Evolutionary conservation across 768 basidiomycete genomes (phyloP).

Genomic region (Pisolithus microcarpus): DNA sequence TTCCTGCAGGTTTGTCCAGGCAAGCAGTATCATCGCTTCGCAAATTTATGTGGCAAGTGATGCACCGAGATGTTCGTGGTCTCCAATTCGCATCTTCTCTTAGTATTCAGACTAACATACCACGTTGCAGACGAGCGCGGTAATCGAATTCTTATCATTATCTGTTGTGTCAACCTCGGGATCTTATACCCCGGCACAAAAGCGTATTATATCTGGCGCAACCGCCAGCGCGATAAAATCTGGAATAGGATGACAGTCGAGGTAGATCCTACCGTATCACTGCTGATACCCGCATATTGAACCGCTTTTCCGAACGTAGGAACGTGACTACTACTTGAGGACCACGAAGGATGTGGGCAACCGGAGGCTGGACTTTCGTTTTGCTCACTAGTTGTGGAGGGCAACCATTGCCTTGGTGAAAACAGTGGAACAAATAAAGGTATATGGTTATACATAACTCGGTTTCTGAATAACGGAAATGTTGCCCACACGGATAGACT

Average conservation of each 20-base stretch:
- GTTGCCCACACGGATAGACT: too few species aligned
- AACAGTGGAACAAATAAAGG: too few species aligned
- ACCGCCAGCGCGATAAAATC: slow-evolving; percentile 42
- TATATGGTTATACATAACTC: too few species aligned
- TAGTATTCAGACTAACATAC: neutral
- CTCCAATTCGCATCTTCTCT: neutral
- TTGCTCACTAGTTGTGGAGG: slow-evolving; percentile 36
- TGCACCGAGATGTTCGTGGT: slow-evolving; percentile 43
- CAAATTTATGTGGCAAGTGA: slow-evolving; percentile 56
- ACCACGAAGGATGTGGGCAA: slow-evolving; percentile 59
- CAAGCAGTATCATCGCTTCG: slow-evolving; percentile 36
- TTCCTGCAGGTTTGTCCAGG: slow-evolving; percentile 35
- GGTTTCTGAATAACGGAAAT: too few species aligned
- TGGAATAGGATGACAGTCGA: slow-evolving; percentile 54
- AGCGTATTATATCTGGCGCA: slow-evolving; percentile 52
- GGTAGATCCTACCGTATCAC: slow-evolving; percentile 14
- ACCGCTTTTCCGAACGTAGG: slow-evolving; percentile 23
- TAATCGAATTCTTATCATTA: slow-evolving; percentile 47
- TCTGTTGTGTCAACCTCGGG: slow-evolving; percentile 43
- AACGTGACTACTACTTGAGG: slow-evolving; percentile 49
- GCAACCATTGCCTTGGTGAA: too few species aligned
- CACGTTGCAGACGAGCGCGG: slow-evolving; percentile 43
- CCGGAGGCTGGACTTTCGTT: slow-evolving; percentile 51
- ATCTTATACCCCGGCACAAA: slow-evolving; percentile 50
- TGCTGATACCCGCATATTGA: too few species aligned